Evolutionary conservation across 192 early-diverging fungal species (phyloP).

Genomic region (Linnemannia zychae): DNA sequence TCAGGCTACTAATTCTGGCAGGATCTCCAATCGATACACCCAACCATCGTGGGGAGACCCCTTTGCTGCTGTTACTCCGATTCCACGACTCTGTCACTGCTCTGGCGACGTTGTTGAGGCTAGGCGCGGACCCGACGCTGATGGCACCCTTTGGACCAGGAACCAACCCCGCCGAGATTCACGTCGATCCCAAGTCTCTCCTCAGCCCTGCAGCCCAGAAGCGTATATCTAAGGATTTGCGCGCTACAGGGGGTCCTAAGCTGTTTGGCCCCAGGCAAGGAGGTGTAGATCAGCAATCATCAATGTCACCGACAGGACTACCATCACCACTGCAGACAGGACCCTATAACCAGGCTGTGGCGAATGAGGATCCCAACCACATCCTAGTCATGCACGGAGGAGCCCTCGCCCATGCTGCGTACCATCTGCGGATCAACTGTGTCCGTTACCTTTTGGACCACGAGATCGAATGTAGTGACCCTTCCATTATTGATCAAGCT

Average conservation of each 20-base stretch:
- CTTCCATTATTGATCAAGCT: constrained; percentile 34
- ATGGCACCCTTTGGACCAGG: constrained; percentile 55
- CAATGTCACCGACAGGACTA: background rate
- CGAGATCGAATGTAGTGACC: constrained; percentile 52
- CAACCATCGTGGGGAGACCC: constrained; percentile 45
- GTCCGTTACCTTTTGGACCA: constrained; percentile 42
- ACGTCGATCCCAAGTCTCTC: constrained; percentile 20
- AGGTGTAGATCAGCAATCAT: background rate
- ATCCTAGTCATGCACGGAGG: constrained; percentile 46
- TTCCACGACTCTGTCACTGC: constrained; percentile 47
- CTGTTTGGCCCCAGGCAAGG: constrained; percentile 5
- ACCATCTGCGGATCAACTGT: constrained; percentile 33
- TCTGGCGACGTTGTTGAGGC: constrained; percentile 27
- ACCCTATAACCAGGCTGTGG: background rate
- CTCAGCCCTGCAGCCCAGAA: constrained; percentile 5
- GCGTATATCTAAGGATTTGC: constrained; percentile 16
- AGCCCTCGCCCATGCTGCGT: constrained; percentile 42
- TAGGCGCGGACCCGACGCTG: constrained; percentile 41
- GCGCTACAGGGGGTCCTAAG: background rate
- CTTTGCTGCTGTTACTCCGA: constrained; percentile 36
- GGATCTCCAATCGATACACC: constrained; percentile 36
- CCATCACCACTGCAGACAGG: background rate
- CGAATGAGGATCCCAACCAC: constrained; percentile 38
- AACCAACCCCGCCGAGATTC: constrained; percentile 35
- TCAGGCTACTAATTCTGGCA: constrained; percentile 34